Evolutionary conservation across 805 yeast species (phyloP), one percentile per base, ranked within the genome.

Genomic region (Monosporozyma servazzii): DNA sequence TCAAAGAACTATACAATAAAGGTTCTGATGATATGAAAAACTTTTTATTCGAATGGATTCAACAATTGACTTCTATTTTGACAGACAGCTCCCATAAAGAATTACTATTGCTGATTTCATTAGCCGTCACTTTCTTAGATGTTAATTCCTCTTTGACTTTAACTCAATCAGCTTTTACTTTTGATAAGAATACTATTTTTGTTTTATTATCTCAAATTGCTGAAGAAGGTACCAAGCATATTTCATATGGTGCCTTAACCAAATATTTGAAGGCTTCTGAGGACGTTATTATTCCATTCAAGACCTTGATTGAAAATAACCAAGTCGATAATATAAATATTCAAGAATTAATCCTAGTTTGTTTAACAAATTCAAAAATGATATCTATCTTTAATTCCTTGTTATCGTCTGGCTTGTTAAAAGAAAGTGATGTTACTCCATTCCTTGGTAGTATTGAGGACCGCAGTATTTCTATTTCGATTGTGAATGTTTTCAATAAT

Each of bases 381-480:
- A 41, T 17, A 4, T 2, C 30, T 23, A 41, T 41, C 13, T 52
- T 39, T 41, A 39, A 45, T 2, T 39, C 43, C 7, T 37, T 58
- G 3, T 40, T 61, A 15, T 17, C 50, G 17, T 58, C 61, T 2
- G 4, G 39, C 4, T 53, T 52, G 45, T 60, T 53, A 41, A 13
- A 43, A 5, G 8, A 46, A 3, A 42, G 49, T 15, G 41, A 40
- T 10, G 27, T 62, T 9, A 18, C 50, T 5, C 48, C 54, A 18
- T 30, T 45, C 37, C 45, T 61, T 17, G 31, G 45, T 1, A 37
- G 31, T 11, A 48, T 57, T 2, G 40, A 42, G 11, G 59, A 53
- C 1, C 51, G 66, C 5, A 48, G 59, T 9, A 51, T 53, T 4
- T 57, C 64, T 4, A 51, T 73, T 1, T 64, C 66, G 41, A 58